Conservation (phyloP, 768 basidiomycete species). For the Multifurca ochricompacta region DNA sequence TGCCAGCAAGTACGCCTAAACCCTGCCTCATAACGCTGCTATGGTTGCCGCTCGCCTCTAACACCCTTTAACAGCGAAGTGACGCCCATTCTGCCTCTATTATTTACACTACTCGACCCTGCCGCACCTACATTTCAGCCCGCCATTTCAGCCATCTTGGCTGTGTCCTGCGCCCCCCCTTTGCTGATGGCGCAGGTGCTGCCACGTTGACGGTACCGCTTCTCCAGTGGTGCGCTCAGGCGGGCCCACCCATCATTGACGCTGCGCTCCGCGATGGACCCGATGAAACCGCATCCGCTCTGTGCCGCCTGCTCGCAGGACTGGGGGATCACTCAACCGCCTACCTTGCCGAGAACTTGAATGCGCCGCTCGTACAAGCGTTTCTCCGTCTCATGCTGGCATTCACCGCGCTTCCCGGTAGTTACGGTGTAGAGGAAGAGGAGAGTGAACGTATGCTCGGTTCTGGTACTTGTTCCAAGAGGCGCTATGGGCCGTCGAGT, state of each 20-base stretch:
- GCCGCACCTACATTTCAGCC: constrained; percentile 27
- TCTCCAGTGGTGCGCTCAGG: constrained; percentile 62
- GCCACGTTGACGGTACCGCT: constrained; percentile 78
- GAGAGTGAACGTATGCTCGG: constrained; percentile 81
- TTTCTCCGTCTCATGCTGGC: constrained; percentile 66
- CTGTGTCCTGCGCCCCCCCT: constrained; percentile 64
- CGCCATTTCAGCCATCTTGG: constrained; percentile 48
- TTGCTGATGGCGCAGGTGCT: constrained; percentile 61
- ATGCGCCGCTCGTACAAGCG: constrained; percentile 47
- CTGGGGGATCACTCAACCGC: constrained; percentile 80
- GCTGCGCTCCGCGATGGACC: constrained; percentile 28
- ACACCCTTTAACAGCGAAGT: constrained; percentile 44
- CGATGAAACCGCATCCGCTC: constrained; percentile 53
- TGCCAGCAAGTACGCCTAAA: constrained; percentile 49
- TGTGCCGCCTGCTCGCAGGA: constrained; percentile 75
- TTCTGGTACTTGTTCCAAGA: constrained; percentile 94
- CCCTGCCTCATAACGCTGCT: not conserved
- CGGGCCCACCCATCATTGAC: constrained; percentile 42
- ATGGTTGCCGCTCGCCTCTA: not conserved
- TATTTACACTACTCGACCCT: constrained; percentile 42
- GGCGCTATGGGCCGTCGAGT: constrained; percentile 65
- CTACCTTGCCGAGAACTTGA: constrained; percentile 66
- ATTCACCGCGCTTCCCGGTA: constrained; percentile 67
- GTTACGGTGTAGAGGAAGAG: constrained; percentile 77
- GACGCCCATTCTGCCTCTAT: constrained; percentile 56